Evolutionary conservation across 164 flowering plant species (phyloP), one percentile per base, ranked within the genome.

Genomic region (Cinnamomum micranthum): DNA sequence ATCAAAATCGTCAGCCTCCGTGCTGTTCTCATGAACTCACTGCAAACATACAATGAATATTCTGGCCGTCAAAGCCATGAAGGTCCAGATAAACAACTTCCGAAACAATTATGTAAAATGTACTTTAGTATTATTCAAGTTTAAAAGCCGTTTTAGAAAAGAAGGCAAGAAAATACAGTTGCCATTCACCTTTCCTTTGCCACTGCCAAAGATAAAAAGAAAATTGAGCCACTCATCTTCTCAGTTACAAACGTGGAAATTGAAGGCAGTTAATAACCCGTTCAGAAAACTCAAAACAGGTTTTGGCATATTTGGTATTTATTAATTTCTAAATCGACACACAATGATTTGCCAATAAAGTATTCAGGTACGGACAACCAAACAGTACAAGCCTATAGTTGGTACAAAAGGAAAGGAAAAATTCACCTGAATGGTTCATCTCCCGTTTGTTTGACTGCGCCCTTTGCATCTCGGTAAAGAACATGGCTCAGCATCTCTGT

Each of bases 391-490:
- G 22, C 28, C 24, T 2, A 19, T 13, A 64, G 12, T 22, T 64
- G 28, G 6, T 15, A 55, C 60, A 55, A 14, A 64, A 64, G 19
- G 20, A 55, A 74, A 31, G 33, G 2, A 31, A 74, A n/a, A 31
- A 15, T 31, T 68, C 74, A 91, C 97, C 94, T 87, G 87, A 89
- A 91, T 41, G 97, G 92, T 83, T 90, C 91, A 70, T 89, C 91
- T 64, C 97, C 95, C 51, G 80, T 79, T 73, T 83, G 88, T 74
- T 85, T 91, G 6, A 93, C 77, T 64, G 88, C 80, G 55, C 95
- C 95, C 2, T 76, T 77, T 15, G 82, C 81, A 72, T 89, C 91
- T 35, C 73, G 85, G 84, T 91, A 92, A 33, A 89, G 83, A 59
- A 91, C 91, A 59, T 81, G 86, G 79, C 80, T 86, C 69, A 79